A percentile compares a stretch with the other conserved stretches of the same genome.
Evolutionary conservation across 208 protist genomes (phyloP).

Genomic region (Leishmania lainsoni): DNA sequence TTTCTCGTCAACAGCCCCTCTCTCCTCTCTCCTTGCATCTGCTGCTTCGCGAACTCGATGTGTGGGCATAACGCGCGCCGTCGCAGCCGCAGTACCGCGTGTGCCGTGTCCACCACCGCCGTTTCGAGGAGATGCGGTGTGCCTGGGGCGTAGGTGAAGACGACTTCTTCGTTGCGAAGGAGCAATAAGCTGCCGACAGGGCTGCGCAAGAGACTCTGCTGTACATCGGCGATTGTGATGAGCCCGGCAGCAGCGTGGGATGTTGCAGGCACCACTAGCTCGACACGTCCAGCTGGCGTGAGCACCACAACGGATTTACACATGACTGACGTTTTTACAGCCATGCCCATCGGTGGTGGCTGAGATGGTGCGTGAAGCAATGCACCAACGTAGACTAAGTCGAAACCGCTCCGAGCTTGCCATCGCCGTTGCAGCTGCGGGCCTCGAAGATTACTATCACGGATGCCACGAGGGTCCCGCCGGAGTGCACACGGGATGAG

Average conservation of each 20-base stretch:
- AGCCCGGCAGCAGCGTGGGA: not conserved
- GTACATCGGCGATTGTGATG: conserved; percentile 50
- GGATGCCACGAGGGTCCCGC: not conserved
- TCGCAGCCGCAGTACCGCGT: conserved; percentile 41
- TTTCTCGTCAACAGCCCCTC: not conserved
- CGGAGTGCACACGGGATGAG: not conserved
- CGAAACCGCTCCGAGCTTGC: not conserved
- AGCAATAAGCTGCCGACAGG: conserved; percentile 51
- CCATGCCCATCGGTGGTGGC: not conserved
- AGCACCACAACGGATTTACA: conserved; percentile 45
- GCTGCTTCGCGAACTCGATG: not conserved
- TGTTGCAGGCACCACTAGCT: conserved; percentile 31
- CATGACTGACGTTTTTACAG: conserved; percentile 2
- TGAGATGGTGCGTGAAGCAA: conserved; percentile 3
- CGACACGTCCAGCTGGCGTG: conserved; percentile 46
- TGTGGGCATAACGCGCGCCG: not conserved
- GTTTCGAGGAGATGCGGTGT: conserved; percentile 29
- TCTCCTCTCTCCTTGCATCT: not conserved
- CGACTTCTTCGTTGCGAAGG: conserved; percentile 27
- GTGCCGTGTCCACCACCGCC: conserved; percentile 22
- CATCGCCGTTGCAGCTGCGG: not conserved
- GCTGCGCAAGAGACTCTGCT: conserved; percentile 46
- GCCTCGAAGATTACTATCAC: not conserved
- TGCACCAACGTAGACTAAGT: conserved; percentile 3
- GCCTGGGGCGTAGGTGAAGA: conserved; percentile 46